These are phyloP conservation scores for Pseudogymnoascus sp. DNA, from an alignment of 2,329 filamentous ascomycete genomes.

Conservation along the genomic window DNA sequence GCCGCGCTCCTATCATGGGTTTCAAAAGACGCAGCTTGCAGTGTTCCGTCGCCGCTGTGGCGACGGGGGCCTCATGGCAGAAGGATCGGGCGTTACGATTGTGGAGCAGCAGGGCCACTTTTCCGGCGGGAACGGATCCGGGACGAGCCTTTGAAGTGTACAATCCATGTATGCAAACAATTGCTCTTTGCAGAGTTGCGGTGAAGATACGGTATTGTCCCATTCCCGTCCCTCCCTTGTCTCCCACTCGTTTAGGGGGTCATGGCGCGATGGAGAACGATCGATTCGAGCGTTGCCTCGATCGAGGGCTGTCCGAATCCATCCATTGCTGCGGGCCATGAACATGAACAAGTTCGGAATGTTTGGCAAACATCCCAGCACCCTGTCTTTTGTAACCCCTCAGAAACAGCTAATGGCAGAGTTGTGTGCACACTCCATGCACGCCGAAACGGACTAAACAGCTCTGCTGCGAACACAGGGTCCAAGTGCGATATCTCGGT, in stretches of 20 bases:
- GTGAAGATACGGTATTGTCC: not conserved
- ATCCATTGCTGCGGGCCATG: not conserved
- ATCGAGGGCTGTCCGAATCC: not conserved
- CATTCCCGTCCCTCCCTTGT: not conserved
- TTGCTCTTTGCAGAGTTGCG: not conserved
- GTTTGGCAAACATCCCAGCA: not conserved
- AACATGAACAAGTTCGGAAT: not conserved
- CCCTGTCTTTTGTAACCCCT: constrained; percentile 1
- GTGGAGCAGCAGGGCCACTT: not conserved
- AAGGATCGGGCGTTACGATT: not conserved
- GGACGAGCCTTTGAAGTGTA: not conserved
- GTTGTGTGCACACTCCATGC: not conserved
- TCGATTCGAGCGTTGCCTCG: not conserved
- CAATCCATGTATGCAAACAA: not conserved
- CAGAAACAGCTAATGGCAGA: not conserved
- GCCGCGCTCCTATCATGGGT: not conserved
- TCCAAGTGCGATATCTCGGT: not conserved
- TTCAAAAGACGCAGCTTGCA: not conserved
- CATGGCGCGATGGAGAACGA: not conserved
- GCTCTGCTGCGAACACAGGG: not conserved
- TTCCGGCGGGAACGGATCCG: not conserved
- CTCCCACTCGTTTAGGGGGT: not conserved
- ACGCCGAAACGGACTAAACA: not conserved
- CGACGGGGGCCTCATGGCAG: not conserved
- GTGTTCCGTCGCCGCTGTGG: not conserved